A percentile compares a stretch with the other conserved stretches of the same genome.
phyloP scores from a whole-genome alignment of 2,329 filamentous ascomycete genomes.

The Alternaria triticina region DNA sequence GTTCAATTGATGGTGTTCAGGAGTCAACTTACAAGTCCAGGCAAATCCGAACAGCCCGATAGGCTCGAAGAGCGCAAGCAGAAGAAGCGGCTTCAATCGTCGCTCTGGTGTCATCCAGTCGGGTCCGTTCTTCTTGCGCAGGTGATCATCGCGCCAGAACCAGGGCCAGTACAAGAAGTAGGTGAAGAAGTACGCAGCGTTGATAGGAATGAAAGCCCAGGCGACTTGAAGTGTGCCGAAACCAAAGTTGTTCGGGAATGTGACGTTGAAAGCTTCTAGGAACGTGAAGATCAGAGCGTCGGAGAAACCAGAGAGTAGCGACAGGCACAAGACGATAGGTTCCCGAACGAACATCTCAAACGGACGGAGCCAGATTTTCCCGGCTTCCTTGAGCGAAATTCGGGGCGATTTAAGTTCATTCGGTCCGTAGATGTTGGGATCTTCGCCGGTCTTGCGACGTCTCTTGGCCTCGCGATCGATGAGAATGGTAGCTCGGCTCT shows the following conservation, averaged over 20 bases:
- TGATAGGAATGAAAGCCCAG: slow-evolving; percentile 60
- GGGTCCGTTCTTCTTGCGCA: slow-evolving; percentile 43
- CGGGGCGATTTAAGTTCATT: slow-evolving; percentile 63
- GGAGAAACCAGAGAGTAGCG: slow-evolving; percentile 74
- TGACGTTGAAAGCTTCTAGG: slow-evolving; percentile 71
- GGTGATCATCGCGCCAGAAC: slow-evolving; percentile 52
- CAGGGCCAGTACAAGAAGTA: slow-evolving; percentile 65
- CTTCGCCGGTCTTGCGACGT: slow-evolving; percentile 66
- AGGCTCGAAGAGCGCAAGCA: slow-evolving; percentile 63
- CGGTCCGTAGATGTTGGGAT: slow-evolving; percentile 70
- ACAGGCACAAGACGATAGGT: slow-evolving; percentile 74
- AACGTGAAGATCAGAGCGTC: slow-evolving; percentile 81
- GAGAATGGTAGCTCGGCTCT: slow-evolving; percentile 75
- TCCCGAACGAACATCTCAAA: slow-evolving; percentile 75
- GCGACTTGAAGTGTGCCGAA: slow-evolving; percentile 65
- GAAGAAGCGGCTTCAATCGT: slow-evolving; percentile 69
- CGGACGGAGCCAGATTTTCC: slow-evolving; percentile 55
- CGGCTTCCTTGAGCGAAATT: slow-evolving; percentile 43
- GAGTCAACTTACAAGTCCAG: slow-evolving; percentile 60
- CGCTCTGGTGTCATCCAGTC: slow-evolving; percentile 63
- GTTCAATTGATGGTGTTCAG: background rate
- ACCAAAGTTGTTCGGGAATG: slow-evolving; percentile 67
- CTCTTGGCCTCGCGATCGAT: slow-evolving; percentile 79
- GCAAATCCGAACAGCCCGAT: slow-evolving; percentile 74
- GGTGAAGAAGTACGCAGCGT: slow-evolving; percentile 67